Percentiles rank a stretch among this genome's conserved stretches.
Conservation (phyloP, 139 green algal genomes). For the Chlorella sp. region DNA sequence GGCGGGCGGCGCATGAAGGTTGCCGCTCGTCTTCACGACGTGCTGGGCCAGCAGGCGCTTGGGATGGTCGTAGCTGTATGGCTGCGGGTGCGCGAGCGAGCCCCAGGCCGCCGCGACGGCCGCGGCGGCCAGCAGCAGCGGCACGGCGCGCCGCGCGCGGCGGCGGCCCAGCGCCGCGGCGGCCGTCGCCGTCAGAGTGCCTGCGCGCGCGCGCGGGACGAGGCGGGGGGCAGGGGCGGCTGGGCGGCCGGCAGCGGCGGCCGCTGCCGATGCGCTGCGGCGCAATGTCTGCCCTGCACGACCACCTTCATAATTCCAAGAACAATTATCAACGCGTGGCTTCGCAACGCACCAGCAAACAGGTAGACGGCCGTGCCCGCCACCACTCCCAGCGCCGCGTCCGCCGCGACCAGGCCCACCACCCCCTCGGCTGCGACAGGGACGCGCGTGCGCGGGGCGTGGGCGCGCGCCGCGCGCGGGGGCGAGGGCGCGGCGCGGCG, state of each 20-base stretch:
- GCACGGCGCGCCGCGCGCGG: background rate
- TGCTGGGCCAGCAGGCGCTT: slow-evolving; percentile 52
- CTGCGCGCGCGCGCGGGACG: too few relatives aligned
- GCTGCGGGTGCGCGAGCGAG: background rate
- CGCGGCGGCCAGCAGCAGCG: background rate
- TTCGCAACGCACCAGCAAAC: too few relatives aligned
- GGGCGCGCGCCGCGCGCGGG: too few relatives aligned
- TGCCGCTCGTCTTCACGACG: slow-evolving; percentile 28
- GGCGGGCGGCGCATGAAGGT: too few relatives aligned
- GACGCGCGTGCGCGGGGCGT: too few relatives aligned
- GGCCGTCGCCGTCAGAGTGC: slow-evolving; percentile 18
- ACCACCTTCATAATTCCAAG: too few relatives aligned
- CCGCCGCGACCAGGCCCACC: slow-evolving; percentile 16
- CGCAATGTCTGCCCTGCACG: too few relatives aligned
- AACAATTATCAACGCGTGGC: too few relatives aligned
- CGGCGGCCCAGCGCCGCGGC: background rate
- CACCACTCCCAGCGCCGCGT: slow-evolving; percentile 21
- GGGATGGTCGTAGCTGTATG: slow-evolving; percentile 29
- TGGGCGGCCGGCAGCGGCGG: too few relatives aligned
- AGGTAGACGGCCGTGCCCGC: slow-evolving; percentile 12
- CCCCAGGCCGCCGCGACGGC: background rate
- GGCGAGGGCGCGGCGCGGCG: too few relatives aligned
- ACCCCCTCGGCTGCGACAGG: background rate
- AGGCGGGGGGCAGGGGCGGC: too few relatives aligned
- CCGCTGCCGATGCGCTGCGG: too few relatives aligned